phyloP scores from a whole-genome alignment of 768 basidiomycete species.

The Suillus tomentosus region DNA sequence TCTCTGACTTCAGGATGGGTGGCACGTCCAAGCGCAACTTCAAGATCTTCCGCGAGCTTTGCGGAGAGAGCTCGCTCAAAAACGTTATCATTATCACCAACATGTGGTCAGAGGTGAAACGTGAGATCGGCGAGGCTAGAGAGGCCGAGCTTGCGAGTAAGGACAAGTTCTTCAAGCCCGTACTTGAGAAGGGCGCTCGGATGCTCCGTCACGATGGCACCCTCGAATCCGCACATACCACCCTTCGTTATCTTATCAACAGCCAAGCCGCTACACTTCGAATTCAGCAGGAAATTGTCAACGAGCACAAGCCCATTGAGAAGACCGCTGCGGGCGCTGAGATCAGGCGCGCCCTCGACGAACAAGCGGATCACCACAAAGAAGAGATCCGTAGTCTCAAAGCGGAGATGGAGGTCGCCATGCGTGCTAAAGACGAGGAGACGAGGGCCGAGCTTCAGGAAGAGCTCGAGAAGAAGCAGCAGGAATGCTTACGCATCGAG shows the following conservation, averaged over 20 bases:
- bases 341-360: slow-evolving; percentile 49
- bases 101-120: slow-evolving; percentile 51
- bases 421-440: slow-evolving; percentile 48
- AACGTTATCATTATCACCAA: slow-evolving; percentile 57
- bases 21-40: slow-evolving; percentile 54
- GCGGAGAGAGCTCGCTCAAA: slow-evolving; percentile 49
- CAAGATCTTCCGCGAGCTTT: slow-evolving; percentile 52
- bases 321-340: slow-evolving; percentile 57
- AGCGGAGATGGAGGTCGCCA: slow-evolving; percentile 48
- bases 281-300: slow-evolving; percentile 60
- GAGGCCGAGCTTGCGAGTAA: slow-evolving; percentile 46
- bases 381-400: slow-evolving; percentile 50
- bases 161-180: slow-evolving; percentile 53
- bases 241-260: slow-evolving; percentile 45
- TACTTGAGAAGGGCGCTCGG: slow-evolving; percentile 49
- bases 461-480: slow-evolving; percentile 44
- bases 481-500: slow-evolving; percentile 46
- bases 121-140: slow-evolving; percentile 41
- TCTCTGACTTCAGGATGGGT: slow-evolving; percentile 51
- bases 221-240: slow-evolving; percentile 40
- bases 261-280: slow-evolving; percentile 45
- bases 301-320: slow-evolving; percentile 46
- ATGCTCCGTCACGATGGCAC: slow-evolving; percentile 46
- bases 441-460: slow-evolving; percentile 45
- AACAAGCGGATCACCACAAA: slow-evolving; percentile 46